Conservation (phyloP, 805 yeast genomes). For the Kodamaea fukazawae region DNA sequence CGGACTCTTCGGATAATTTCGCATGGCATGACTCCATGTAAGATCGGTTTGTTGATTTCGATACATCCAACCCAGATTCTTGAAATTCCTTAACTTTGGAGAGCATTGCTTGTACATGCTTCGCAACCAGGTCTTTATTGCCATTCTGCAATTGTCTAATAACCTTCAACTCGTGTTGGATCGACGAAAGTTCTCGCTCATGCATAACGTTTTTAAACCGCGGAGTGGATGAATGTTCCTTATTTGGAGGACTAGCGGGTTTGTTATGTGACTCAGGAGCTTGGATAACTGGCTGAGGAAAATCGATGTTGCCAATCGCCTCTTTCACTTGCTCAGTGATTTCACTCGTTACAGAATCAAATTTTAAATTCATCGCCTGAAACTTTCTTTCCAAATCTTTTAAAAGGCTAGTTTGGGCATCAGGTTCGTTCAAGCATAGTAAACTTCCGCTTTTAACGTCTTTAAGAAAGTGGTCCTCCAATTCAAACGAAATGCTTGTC, state of each 20-base stretch:
- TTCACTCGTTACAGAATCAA: constrained; percentile 15
- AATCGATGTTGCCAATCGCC: constrained; percentile 20
- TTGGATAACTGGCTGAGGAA: constrained; percentile 16
- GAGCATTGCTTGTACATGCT: constrained; percentile 43
- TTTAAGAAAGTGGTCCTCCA: constrained; percentile 64
- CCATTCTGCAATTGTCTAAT: constrained; percentile 54
- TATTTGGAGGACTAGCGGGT: background rate
- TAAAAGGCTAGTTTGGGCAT: constrained; percentile 16
- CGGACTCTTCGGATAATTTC: constrained; percentile 75
- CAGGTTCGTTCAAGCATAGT: constrained; percentile 55
- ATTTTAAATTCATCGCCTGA: constrained; percentile 14
- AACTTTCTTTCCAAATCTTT: constrained; percentile 20
- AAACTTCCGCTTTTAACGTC: constrained; percentile 62
- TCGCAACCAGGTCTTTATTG: constrained; percentile 42
- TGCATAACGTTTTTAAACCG: too few relatives aligned
- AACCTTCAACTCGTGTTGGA: constrained; percentile 59
- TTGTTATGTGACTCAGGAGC: too few relatives aligned
- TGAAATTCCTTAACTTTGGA: constrained; percentile 52
- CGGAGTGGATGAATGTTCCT: background rate
- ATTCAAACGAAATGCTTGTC: constrained; percentile 66
- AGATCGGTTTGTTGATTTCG: constrained; percentile 39
- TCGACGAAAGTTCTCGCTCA: constrained; percentile 33
- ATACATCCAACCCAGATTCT: constrained; percentile 38
- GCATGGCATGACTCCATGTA: constrained; percentile 77
- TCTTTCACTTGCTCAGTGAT: constrained; percentile 18